phyloP scores from a whole-genome alignment of 2,329 filamentous ascomycete genomes.

The Pseudogymnoascus sp. region DNA sequence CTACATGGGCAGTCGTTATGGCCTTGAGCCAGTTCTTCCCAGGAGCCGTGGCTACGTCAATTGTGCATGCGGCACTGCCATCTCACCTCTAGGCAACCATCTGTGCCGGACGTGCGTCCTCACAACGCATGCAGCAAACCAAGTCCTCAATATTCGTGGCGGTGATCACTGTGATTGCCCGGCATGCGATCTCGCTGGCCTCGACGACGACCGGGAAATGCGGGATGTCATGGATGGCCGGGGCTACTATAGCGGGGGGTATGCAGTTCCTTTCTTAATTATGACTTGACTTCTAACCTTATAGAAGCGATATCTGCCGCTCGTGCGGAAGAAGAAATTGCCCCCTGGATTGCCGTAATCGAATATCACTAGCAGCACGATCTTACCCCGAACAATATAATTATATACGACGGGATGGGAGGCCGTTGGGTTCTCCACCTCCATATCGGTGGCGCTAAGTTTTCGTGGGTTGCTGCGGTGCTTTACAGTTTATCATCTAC shows the following conservation, averaged over 20 bases:
- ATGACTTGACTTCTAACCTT: not conserved
- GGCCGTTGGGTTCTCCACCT: not conserved
- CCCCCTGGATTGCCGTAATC: slow-evolving; percentile 5
- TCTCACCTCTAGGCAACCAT: not conserved
- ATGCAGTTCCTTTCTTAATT: not conserved
- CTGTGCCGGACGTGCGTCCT: slow-evolving; percentile 6
- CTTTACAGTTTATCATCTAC: slow-evolving; percentile 1
- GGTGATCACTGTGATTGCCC: slow-evolving; percentile 9
- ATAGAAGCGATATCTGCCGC: slow-evolving; percentile 8
- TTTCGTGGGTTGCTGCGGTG: not conserved
- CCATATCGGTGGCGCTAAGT: not conserved
- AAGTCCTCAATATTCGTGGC: slow-evolving; percentile 6
- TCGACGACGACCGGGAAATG: not conserved
- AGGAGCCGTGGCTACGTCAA: slow-evolving; percentile 2
- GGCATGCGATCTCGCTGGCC: not conserved
- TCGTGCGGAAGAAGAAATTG: slow-evolving; percentile 2
- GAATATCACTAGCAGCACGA: not conserved
- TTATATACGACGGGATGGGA: slow-evolving; percentile 2
- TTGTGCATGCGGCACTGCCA: slow-evolving; percentile 3
- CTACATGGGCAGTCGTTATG: not conserved
- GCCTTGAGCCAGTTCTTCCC: not conserved
- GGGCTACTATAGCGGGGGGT: not conserved
- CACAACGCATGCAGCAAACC: slow-evolving; percentile 8
- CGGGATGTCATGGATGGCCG: not conserved
- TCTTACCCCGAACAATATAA: not conserved